Evolutionary conservation across 2,329 filamentous ascomycete genomes (phyloP), one percentile per base, ranked within the genome.

Genomic region (Nigrograna mackinnonii): DNA sequence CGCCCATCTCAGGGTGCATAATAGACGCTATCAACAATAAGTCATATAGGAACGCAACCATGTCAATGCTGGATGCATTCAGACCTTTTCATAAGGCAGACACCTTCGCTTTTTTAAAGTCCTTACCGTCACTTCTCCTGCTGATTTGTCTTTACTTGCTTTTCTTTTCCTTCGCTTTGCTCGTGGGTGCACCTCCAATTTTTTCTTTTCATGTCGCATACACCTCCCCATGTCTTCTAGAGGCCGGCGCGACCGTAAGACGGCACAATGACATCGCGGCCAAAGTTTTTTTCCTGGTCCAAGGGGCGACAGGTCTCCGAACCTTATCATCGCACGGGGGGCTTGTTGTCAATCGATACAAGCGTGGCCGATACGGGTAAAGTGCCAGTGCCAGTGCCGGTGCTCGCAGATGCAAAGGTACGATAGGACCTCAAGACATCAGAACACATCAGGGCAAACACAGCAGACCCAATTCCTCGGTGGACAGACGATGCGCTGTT

Each of bases 221-320:
- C 32, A 20, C 26, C 22, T 32, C 14, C 33, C 33, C 7, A 32
- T 24, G 3, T 18, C 26, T n/a, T n/a, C n/a, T n/a, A n/a, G n/a
- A n/a, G n/a, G n/a, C n/a, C n/a, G n/a, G n/a, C n/a, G n/a, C n/a
- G n/a, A 40, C 38, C 36, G 41, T 19, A 14, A 39, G 40, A 32
- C 43, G 24, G 45, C 43, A 43, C 49, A 24, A 73, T 72, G 67
- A 61, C 58, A 7, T 62, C 69, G 18, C 9, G 31, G 31, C 62
- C 60, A n/a, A 71, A 68, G 38, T 67, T 73, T 46, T 71, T 72
- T 37, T 71, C 69, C 35, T 73, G 72, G 71, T 70, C 69, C 12
- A 73, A 71, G 41, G 44, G 60, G 59, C 56, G 70, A 52, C 55
- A 65, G 56, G 52, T 64, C 52, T 49, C 60, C 37, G 69, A 69